Base-by-base conservation (phyloP, 257 asterid species). In the Striga asiatica region DNA sequence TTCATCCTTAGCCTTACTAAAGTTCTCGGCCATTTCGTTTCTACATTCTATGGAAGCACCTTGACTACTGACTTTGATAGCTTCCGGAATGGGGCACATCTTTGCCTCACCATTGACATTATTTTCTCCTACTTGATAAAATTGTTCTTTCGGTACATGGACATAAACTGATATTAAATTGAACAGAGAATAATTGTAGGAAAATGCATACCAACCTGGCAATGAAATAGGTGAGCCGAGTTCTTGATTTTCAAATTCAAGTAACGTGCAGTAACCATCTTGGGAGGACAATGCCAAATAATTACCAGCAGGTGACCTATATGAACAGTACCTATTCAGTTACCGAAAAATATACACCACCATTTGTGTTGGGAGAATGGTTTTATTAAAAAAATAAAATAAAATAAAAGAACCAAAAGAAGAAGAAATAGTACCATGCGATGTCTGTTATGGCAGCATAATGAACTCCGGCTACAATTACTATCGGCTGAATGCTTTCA, bases 211-310 rank as follows among this genome's bases (percentile, higher is more conserved):
- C 76, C 20, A 22, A 86, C 98, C 98, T 77, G 84, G 50, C 18
- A 49, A 10, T n/a, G 74, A 24, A 3, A 80, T 35, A 24, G 77
- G 71, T 25, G 82, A 70, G 23, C 99, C 99, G 21, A 92, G 82
- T 71, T 92, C 99, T 50, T 78, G 68, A 62, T 69, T 69, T 69
- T 88, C 94, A 50, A 92, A 88, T 71, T 88, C 94, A n/a, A 92
- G 77, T 47, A 92, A 86, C n/a, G 97, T 80, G 70, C 99, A 92
- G 76, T 82, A 92, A 24, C 97, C 99, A 67, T 92, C 99, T 79
- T 82, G 95, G 54, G 99, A 92, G 34, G 99, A 84, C 39, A 84
- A 50, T 10, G 75, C 93, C 72, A 92, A 58, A 63, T 72, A 82
- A 66, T 79, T 82, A 8, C 97, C 97, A 27, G 71, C 58, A 32